A percentile compares a stretch with the other conserved stretches of the same genome.
phyloP scores from a whole-genome alignment of 495 filamentous ascomycete species.

The Mytilinidion resinicola region DNA sequence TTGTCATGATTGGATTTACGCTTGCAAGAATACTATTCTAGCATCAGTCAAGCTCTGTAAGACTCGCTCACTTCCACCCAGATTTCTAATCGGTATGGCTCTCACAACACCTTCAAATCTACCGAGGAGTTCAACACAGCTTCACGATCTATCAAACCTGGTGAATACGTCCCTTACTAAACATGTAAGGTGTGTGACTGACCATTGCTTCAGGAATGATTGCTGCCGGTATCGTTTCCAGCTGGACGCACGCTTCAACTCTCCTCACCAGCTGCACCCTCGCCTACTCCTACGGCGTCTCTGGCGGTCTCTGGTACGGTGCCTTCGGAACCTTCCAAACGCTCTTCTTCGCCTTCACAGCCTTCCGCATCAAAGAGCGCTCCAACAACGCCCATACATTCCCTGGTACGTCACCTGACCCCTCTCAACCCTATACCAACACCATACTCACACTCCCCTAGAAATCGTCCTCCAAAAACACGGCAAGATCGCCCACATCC shows the following conservation, averaged over 20 bases:
- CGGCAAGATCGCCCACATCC: constrained; percentile 38
- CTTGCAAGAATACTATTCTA: too few relatives aligned
- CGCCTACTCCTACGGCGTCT: constrained; percentile 46
- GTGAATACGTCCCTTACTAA: too few relatives aligned
- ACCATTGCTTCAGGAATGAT: too few relatives aligned
- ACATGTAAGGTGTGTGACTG: too few relatives aligned
- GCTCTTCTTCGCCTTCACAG: constrained; percentile 40
- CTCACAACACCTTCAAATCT: constrained; percentile 3
- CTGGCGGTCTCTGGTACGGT: constrained; percentile 43
- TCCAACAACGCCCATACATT: constrained; percentile 40
- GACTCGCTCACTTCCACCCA: too few relatives aligned
- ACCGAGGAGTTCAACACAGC: constrained; percentile 1
- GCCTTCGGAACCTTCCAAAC: constrained; percentile 41
- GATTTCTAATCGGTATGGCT: not conserved
- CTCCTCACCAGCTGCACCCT: constrained; percentile 43
- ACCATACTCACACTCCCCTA: too few relatives aligned
- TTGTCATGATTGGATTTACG: too few relatives aligned
- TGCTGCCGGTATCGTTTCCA: not conserved
- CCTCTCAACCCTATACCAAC: too few relatives aligned
- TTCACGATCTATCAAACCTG: too few relatives aligned
- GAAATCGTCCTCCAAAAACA: constrained; percentile 38
- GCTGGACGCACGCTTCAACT: not conserved
- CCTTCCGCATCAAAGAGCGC: constrained; percentile 41
- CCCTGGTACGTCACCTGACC: constrained; percentile 13
- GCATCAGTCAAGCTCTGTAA: too few relatives aligned